Evolutionary conservation across 345 rosid species (phyloP).

Genomic region (Toxicodendron radicans): DNA sequence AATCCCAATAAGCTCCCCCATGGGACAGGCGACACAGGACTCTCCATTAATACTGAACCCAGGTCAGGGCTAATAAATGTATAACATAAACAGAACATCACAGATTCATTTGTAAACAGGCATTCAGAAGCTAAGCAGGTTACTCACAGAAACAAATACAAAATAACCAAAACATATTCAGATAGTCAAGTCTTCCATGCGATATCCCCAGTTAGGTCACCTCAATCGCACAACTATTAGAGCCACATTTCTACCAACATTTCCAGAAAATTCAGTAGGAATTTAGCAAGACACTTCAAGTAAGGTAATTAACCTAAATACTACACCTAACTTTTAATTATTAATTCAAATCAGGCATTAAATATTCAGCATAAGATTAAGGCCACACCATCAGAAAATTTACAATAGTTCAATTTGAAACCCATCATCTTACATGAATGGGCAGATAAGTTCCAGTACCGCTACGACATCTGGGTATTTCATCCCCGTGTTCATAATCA

Average conservation of each 20-base stretch:
- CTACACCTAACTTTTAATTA: not conserved
- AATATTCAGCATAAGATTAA: not conserved
- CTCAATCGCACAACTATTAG: not conserved
- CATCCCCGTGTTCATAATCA: constrained; percentile 19
- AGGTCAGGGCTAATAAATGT: not conserved
- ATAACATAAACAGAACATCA: not conserved
- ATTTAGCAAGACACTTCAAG: not conserved
- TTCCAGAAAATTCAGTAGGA: not conserved
- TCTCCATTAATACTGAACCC: not conserved
- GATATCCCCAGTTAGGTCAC: not conserved
- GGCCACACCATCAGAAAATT: no score
- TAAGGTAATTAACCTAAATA: not conserved
- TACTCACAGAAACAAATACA: no score
- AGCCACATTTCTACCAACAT: not conserved
- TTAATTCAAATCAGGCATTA: not conserved
- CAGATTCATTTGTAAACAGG: not conserved
- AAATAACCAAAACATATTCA: not conserved
- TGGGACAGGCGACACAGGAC: not conserved
- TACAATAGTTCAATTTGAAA: not conserved
- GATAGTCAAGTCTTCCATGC: not conserved
- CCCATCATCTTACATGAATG: constrained; percentile 21
- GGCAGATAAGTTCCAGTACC: constrained; percentile 31
- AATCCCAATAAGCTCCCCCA: not conserved
- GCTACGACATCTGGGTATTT: constrained; percentile 19
- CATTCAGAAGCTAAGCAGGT: no score